Base-by-base conservation (phyloP, 2,329 filamentous ascomycete species). In the Xylariaceae sp. region DNA sequence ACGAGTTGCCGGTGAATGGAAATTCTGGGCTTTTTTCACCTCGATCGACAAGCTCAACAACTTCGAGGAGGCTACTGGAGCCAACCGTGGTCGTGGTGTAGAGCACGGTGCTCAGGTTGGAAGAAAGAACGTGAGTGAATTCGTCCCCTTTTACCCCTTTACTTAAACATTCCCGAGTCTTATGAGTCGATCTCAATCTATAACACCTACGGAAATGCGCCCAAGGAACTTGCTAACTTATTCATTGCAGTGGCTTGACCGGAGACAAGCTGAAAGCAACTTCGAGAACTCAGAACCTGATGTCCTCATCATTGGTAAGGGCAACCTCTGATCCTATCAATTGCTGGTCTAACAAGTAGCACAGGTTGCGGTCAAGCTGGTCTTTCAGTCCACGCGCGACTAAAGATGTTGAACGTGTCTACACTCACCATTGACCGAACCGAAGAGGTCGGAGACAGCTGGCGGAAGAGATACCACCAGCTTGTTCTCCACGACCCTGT, bases 401-500 rank as follows among this genome's bases (percentile, higher is more conserved):
- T 85, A 35, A 84, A 83, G 66, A 80, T 82, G 76, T 74, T 85
- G 10, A 73, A 76, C 6, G 73, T 85, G 1, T 72, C 78, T n/a
- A 72, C 79, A 0, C 72, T 85, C 18, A 67, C 82, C 5, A 75
- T 85, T 52, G 83, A 86, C 62, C 70, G 72, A 13, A 79, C 80
- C 63, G 74, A 77, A 1, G 69, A 74, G 1, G 73, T 86, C 4
- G 83, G 84, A 5, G 83, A 86, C 69, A 84, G 80, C 65, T 87
- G 84, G 84, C 76, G 82, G 41, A 78, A 77, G 17, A 74, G 84
- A 17, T 87, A 87, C 63, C 78, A 76, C 58, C 76, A 78, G 53
- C 76, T 80, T 4, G 76, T 88, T 0, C 78, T 87, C 0, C 86
- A 89, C 67, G 85, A 88, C 64, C 84, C 85, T 0, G 80, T 87